Percentiles rank a stretch among this genome's conserved stretches.
Conservation (phyloP, 345 rosid species). For the Punica granatum region DNA sequence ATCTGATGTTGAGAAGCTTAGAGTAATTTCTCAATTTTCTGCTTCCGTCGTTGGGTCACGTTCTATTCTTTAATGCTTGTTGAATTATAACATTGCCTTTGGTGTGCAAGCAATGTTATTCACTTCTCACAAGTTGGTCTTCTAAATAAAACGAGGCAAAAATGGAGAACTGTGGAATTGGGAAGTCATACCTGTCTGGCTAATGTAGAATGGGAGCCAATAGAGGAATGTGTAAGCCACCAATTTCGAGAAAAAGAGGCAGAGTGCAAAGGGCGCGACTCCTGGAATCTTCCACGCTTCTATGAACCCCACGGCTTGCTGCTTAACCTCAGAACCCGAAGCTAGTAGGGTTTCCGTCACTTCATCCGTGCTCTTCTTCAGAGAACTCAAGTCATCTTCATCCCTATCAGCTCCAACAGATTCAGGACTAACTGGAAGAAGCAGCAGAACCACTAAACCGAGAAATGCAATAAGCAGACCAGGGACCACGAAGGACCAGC, state of each 20-base stretch:
- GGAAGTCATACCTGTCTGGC: conserved; percentile 68
- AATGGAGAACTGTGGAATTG: not conserved
- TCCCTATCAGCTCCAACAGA: conserved; percentile 54
- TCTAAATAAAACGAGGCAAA: not conserved
- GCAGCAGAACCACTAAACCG: conserved; percentile 54
- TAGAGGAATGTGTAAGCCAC: conserved; percentile 97
- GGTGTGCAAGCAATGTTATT: no score
- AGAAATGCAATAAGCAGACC: conserved; percentile 45
- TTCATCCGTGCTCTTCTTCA: conserved; percentile 36
- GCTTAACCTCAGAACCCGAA: conserved; percentile 25
- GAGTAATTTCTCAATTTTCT: no score
- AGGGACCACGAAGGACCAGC: conserved; percentile 89
- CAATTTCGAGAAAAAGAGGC: conserved; percentile 89
- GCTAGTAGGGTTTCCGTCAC: conserved; percentile 40
- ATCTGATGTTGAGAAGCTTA: no score
- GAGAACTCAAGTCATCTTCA: conserved; percentile 39
- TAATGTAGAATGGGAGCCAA: conserved; percentile 95
- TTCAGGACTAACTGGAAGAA: conserved; percentile 70
- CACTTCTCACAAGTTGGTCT: not conserved
- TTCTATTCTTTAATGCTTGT: no score
- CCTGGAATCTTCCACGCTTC: conserved; percentile 98
- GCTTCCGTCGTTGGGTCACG: no score
- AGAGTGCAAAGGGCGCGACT: conserved; percentile 81
- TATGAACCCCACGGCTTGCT: conserved; percentile 70
- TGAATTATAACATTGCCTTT: not conserved